Base-by-base conservation (phyloP, 331 rosid genomes). In the Rhamnella rubrinervis region DNA sequence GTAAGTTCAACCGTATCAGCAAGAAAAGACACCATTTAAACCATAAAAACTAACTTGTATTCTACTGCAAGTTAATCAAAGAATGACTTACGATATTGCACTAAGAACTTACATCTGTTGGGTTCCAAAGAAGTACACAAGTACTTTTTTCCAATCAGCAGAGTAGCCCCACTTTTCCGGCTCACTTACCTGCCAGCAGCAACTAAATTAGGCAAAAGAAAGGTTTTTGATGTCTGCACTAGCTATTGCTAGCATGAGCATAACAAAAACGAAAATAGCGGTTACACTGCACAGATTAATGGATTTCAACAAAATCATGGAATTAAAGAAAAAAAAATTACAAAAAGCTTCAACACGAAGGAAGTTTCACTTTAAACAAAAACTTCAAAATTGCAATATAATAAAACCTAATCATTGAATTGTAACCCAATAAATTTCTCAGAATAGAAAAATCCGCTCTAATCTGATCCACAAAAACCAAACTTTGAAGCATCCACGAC, bases 131-230 rank as follows among this genome's bases (percentile, higher is more conserved):
- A 93, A 93, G 79, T 73, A 74, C 59, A 93, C 98, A n/a, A 86
- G 87, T 61, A 93, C 96, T 88, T 93, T 93, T 85, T 90, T 90
- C 89, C 89, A 88, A 85, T 90, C 97, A 37, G 85, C 68, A 19
- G 93, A 50, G 79, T 85, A 90, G 56, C 98, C 98, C 98, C 96
- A 88, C 83, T 86, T 93, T 85, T 85, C 88, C 0, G 97, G 98
- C 88, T 93, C 96, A 66, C 96, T 91, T 59, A 93, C 97, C 98
- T 93, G 89, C 81, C 71, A 85, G 52, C 69, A 72, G 65, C 74
- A 80, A 78, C 20, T 52, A 84, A 23, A 71, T 75, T 31, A 72
- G 76, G 12, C 2, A 1, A 53, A 8, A 12, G 26, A 14, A 44
- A 44, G 49, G 49, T 44, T 9, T 44, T 44, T 44, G 14, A 44